Base-by-base conservation (phyloP, 352 stramenopile genomes). In the Phytophthora megakarya region DNA sequence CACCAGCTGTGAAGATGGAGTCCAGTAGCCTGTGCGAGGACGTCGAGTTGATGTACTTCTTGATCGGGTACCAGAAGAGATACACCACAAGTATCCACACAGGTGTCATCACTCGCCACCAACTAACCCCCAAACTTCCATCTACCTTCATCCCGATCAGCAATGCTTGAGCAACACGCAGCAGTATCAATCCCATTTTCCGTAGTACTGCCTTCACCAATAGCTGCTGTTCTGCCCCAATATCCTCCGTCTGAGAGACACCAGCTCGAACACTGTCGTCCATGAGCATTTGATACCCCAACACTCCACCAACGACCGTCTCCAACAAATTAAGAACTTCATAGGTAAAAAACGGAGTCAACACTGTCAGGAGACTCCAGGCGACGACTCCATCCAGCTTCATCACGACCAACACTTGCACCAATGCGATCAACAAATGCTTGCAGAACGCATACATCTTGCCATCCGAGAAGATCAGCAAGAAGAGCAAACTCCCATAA, bases 341-440 rank as follows among this genome's bases (percentile, higher is more conserved):
- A 45, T 76, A 90, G 5, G 81, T 62, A 50, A 88, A 89, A 55
- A 90, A 94, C 43, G 85, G 85, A 7, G 83, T 70, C 42, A 94
- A 61, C 33, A 92, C 77, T 25, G 76, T 61, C 35, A 70, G 44
- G n/a, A 93, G 68, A 32, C 58, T 80, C 83, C 81, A 91, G 38
- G 61, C 48, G 7, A 94, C 53, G 32, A 74, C 70, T 60, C 66
- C 60, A 68, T 94, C 85, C 43, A 93, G 62, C 45, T 88, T 89
- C 75, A 93, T 79, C n/a, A 75, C 80, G 23, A 92, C 63, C 28
- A 91, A 89, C 48, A 93, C 78, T 74, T 94, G 86, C 30, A 88
- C 67, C 32, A 75, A 65, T 45, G 93, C 58, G 19, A 93, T 75
- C 38, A 92, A 64, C 40, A 92, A 45, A 42, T 75, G 58, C 68